Conservation (phyloP, 805 yeast genomes). For the Wickerhamomyces bovis region DNA sequence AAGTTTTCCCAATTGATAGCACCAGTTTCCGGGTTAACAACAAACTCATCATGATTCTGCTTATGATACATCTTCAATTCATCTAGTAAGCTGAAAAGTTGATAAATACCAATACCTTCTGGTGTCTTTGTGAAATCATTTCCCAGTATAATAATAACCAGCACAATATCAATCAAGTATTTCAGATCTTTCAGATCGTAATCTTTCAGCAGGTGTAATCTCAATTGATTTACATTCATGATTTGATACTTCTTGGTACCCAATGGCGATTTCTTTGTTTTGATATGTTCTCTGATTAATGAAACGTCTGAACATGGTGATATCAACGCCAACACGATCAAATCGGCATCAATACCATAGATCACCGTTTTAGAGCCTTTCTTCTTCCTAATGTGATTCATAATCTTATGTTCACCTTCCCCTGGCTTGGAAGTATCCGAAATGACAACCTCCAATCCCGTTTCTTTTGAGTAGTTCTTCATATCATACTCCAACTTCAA, state of each 20-base stretch:
- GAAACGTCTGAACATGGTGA: slow-evolving; percentile 84
- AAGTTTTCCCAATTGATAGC: slow-evolving; percentile 9
- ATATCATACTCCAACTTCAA: slow-evolving; percentile 67
- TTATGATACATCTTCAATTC: slow-evolving; percentile 37
- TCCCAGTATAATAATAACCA: slow-evolving; percentile 86
- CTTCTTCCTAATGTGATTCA: slow-evolving; percentile 74
- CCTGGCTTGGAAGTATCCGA: slow-evolving; percentile 93
- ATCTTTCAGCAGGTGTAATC: slow-evolving; percentile 63
- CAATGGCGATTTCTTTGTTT: slow-evolving; percentile 52
- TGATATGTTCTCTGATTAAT: slow-evolving; percentile 60
- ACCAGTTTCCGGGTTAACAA: not conserved
- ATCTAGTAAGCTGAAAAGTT: slow-evolving; percentile 52
- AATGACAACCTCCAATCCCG: slow-evolving; percentile 61
- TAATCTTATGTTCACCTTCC: slow-evolving; percentile 95
- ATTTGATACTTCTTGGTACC: slow-evolving; percentile 57
- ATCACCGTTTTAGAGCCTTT: slow-evolving; percentile 77
- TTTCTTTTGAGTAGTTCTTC: slow-evolving; percentile 69
- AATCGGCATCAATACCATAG: slow-evolving; percentile 91
- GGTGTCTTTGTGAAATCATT: slow-evolving; percentile 93
- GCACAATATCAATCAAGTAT: slow-evolving; percentile 72
- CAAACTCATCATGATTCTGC: not conserved
- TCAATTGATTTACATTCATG: slow-evolving; percentile 60
- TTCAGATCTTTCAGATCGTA: slow-evolving; percentile 29
- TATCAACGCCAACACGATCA: slow-evolving; percentile 81
- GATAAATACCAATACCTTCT: slow-evolving; percentile 76